These are phyloP conservation scores for Rhizoclosmatium globosum DNA, from an alignment of 192 early-diverging fungal species.

Conservation along the genomic window DNA sequence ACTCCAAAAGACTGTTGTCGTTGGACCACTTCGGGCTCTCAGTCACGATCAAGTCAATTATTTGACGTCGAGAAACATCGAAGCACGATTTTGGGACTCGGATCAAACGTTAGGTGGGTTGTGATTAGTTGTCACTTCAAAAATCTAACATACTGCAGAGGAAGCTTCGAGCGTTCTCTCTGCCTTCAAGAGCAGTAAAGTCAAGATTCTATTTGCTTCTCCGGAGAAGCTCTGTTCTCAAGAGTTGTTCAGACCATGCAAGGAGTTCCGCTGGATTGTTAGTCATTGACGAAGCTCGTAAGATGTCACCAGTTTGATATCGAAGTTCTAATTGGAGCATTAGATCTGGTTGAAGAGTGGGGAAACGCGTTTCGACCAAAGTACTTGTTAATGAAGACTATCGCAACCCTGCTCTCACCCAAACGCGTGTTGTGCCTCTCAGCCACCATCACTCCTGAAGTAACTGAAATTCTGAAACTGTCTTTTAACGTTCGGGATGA, in stretches of 20 bases:
- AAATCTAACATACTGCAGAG: too few relatives aligned
- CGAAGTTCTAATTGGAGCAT: too few relatives aligned
- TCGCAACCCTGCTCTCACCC: conserved; percentile 52
- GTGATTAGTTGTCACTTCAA: background rate
- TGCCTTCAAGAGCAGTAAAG: conserved; percentile 47
- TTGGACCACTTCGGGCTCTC: conserved; percentile 76
- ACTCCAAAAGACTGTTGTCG: conserved; percentile 53
- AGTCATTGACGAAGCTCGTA: conserved; percentile 70
- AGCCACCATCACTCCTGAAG: conserved; percentile 56
- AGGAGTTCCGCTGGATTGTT: conserved; percentile 60
- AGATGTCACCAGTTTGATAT: too few relatives aligned
- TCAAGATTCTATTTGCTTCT: conserved; percentile 72
- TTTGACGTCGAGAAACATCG: conserved; percentile 18
- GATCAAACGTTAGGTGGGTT: conserved; percentile 25
- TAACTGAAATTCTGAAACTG: background rate
- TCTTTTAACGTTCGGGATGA: background rate
- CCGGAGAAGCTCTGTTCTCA: conserved; percentile 71
- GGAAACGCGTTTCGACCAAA: conserved; percentile 72
- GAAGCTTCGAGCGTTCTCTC: background rate
- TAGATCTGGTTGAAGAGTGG: conserved; percentile 63
- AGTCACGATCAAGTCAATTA: conserved; percentile 78
- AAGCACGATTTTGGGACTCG: conserved; percentile 35
- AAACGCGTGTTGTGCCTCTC: conserved; percentile 70
- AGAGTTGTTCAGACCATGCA: conserved; percentile 59
- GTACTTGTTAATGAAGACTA: conserved; percentile 66